Evolutionary conservation across 78 protist species (phyloP).

Genomic region (Dictyostelium firmibasis): DNA sequence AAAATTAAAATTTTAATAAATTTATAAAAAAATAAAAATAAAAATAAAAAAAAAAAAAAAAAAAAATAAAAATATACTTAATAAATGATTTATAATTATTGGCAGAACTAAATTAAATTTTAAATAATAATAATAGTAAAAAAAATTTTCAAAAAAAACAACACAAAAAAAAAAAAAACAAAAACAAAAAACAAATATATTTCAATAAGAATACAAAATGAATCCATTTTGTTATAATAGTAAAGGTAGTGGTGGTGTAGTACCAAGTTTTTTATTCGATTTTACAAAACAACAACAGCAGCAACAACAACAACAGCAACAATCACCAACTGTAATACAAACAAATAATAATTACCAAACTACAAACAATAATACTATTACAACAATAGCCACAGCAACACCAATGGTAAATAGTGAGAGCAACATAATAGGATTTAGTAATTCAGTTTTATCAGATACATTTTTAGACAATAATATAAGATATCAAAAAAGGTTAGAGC

Average conservation of each 20-base stretch:
- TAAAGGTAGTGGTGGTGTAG: constrained; percentile 15
- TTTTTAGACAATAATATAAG: not conserved
- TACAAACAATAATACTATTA: not conserved
- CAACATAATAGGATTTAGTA: not conserved
- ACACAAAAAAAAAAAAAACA: not conserved
- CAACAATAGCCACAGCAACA: not conserved
- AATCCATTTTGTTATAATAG: constrained; percentile 27
- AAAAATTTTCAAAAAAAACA: not conserved
- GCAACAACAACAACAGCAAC: not conserved
- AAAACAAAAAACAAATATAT: not conserved
- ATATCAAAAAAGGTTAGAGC: not conserved
- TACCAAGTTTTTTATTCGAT: not conserved
- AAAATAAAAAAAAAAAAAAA: not conserved
- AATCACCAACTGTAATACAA: not conserved
- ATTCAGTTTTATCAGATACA: not conserved
- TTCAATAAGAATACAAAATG: too few relatives aligned
- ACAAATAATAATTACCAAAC: not conserved
- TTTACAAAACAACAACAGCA: not conserved
- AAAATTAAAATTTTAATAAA: too few relatives aligned
- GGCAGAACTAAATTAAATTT: not conserved
- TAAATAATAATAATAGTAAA: not conserved
- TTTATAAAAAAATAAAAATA: not conserved
- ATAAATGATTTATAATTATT: not conserved
- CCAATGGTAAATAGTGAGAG: not conserved
- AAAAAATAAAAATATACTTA: not conserved